Evolutionary conservation across 2,329 filamentous ascomycete species (phyloP).

Genomic region (Emmonsiellopsis sp.): DNA sequence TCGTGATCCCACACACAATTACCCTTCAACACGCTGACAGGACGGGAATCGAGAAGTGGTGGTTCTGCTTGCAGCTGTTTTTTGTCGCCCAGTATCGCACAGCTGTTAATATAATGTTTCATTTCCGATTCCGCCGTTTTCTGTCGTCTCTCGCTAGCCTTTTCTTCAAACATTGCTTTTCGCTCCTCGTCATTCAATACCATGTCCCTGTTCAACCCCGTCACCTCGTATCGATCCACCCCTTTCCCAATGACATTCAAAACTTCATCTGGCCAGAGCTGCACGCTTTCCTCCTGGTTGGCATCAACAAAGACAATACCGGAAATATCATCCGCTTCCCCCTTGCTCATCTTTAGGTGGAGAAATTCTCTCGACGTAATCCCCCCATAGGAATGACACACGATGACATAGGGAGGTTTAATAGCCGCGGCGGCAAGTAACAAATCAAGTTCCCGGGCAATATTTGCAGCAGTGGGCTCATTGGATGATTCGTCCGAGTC

Average conservation of each 20-base stretch:
- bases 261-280: not conserved
- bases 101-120: not conserved
- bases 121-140: not conserved
- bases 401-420: not conserved
- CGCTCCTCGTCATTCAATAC: not conserved
- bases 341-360: not conserved
- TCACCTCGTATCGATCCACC: not conserved
- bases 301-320: not conserved
- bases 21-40: not conserved
- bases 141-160: not conserved
- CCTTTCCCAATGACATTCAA: not conserved
- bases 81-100: not conserved
- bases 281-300: not conserved
- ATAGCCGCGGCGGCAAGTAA: not conserved
- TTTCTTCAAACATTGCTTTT: not conserved
- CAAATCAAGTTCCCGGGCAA: not conserved
- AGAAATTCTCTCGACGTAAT: not conserved
- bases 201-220: not conserved
- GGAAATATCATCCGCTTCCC: not conserved
- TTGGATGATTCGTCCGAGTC: conserved; percentile 1
- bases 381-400: not conserved
- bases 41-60: not conserved
- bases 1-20: not conserved
- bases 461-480: not conserved
- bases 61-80: not conserved